A percentile compares a stretch with the other conserved stretches of the same genome.
phyloP scores from a whole-genome alignment of 345 rosid species.

The Angophora floribunda region DNA sequence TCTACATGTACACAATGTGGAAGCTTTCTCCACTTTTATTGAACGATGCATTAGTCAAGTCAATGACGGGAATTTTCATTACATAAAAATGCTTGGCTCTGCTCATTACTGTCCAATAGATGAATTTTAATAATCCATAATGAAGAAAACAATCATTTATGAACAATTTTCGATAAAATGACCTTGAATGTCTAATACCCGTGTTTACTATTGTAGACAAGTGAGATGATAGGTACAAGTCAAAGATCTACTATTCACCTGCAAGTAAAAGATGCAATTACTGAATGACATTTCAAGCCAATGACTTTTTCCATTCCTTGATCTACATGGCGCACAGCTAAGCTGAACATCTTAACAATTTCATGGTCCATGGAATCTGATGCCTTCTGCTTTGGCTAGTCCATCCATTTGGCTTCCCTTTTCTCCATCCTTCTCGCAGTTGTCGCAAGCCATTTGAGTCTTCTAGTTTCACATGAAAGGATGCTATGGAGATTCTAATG shows the following conservation, averaged over 20 bases:
- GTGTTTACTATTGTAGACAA: too few relatives aligned
- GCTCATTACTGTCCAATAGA: background rate
- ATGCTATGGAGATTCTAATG: background rate
- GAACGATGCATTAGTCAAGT: accelerated
- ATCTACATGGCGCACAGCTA: background rate
- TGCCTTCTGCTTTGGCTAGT: background rate
- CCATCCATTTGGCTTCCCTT: background rate
- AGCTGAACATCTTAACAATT: background rate
- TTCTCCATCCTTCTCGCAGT: background rate
- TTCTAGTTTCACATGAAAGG: background rate
- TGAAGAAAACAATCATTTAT: background rate
- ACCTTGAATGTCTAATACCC: too few relatives aligned
- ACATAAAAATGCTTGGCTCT: background rate
- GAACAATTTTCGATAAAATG: too few relatives aligned
- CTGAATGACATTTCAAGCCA: too few relatives aligned
- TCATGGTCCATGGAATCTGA: background rate
- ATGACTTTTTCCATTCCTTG: too few relatives aligned
- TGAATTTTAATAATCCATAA: too few relatives aligned
- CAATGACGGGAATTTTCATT: background rate
- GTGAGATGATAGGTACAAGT: background rate
- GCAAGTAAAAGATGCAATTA: background rate
- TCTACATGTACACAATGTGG: background rate
- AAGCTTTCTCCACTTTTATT: background rate
- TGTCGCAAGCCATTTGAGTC: background rate
- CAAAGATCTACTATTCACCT: background rate